phyloP scores from a whole-genome alignment of 352 stramenopile genomes.

The Phytophthora europaea region DNA sequence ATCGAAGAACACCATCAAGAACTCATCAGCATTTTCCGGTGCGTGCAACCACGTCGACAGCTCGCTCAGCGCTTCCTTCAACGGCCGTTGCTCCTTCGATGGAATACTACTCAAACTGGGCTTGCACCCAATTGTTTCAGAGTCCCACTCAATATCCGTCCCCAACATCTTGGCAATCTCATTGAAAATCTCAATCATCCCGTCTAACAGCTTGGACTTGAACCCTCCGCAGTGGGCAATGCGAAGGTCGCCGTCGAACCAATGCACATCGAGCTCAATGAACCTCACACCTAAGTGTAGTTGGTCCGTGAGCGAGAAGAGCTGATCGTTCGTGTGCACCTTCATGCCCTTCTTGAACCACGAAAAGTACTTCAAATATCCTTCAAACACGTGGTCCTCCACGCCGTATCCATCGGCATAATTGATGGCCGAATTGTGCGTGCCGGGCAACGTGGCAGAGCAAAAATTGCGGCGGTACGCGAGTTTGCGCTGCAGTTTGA shows the following conservation, averaged over 20 bases:
- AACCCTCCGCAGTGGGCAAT: constrained; percentile 80
- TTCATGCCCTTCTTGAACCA: constrained; percentile 61
- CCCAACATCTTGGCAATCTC: constrained; percentile 49
- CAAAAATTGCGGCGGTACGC: constrained; percentile 82
- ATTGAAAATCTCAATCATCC: constrained; percentile 76
- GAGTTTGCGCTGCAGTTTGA: constrained; percentile 76
- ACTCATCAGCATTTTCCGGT: constrained; percentile 67
- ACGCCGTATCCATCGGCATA: constrained; percentile 76
- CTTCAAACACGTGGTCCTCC: constrained; percentile 81
- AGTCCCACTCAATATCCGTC: constrained; percentile 66
- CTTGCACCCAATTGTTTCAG: constrained; percentile 74
- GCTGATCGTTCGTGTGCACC: constrained; percentile 80
- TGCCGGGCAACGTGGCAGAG: constrained; percentile 67
- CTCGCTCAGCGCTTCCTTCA: constrained; percentile 66
- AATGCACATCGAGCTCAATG: constrained; percentile 88
- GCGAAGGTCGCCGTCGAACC: constrained; percentile 70
- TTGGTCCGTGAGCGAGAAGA: constrained; percentile 83
- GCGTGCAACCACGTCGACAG: constrained; percentile 69
- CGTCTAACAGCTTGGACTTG: constrained; percentile 67
- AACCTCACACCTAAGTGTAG: constrained; percentile 81
- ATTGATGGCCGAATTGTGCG: constrained; percentile 85
- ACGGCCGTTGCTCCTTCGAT: constrained; percentile 62
- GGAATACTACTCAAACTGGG: constrained; percentile 85
- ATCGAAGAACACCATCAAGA: constrained; percentile 90
- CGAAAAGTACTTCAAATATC: constrained; percentile 67